Evolutionary conservation across 371 early-diverging fungal species (phyloP).

Genomic region (Batkoa obscura): DNA sequence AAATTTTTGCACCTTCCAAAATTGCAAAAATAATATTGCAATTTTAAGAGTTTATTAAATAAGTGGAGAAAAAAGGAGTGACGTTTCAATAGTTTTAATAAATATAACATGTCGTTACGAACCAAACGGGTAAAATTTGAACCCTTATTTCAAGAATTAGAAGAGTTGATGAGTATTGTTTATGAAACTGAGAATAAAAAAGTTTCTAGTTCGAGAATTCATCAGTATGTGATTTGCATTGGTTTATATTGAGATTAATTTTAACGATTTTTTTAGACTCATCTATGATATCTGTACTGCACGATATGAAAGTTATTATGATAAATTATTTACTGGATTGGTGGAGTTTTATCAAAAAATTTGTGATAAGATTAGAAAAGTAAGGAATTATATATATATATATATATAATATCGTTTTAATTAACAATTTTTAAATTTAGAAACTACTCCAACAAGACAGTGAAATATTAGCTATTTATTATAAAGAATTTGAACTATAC

Average conservation of each 20-base stretch:
- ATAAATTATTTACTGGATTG: background rate
- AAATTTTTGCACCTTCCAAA: too few relatives aligned
- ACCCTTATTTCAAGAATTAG: background rate
- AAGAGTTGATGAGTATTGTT: background rate
- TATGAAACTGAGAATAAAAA: background rate
- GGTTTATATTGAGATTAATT: background rate
- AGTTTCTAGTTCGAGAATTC: background rate
- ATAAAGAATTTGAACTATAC: background rate
- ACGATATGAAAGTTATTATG: background rate
- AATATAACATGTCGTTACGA: background rate
- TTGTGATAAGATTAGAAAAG: too few relatives aligned
- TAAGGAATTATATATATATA: background rate
- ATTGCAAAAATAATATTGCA: too few relatives aligned
- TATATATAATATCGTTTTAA: background rate
- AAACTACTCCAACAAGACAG: background rate
- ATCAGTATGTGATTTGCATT: background rate
- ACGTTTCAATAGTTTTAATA: too few relatives aligned
- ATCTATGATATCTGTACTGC: background rate
- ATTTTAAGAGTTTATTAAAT: too few relatives aligned
- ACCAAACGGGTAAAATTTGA: slow-evolving; percentile 1
- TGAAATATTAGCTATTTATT: background rate
- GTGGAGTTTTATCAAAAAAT: background rate
- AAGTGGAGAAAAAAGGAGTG: too few relatives aligned
- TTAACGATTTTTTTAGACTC: background rate
- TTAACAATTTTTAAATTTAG: background rate